Conservation (phyloP, 176 grass and related monocot genomes). For the Dactylis glomerata region DNA sequence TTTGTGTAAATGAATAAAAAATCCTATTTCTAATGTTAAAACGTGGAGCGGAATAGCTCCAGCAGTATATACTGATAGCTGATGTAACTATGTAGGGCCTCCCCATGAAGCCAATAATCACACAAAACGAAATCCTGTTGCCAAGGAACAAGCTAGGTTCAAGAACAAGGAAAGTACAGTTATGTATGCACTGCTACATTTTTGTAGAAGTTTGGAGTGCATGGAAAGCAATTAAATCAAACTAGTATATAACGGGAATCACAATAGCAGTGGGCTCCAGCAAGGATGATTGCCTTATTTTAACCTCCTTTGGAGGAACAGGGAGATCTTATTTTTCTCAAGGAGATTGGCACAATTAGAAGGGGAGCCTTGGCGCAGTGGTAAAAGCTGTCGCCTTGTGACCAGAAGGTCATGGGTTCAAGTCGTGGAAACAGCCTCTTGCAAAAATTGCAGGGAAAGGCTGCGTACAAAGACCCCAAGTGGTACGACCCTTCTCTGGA, state of each 20-base stretch:
- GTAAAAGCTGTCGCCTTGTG: no score
- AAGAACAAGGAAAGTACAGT: neutral
- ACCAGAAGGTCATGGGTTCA: no score
- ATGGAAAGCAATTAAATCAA: slow-evolving; percentile 2
- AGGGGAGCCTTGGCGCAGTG: no score
- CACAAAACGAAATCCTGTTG: neutral
- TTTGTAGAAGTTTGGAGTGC: neutral
- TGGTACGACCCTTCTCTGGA: no score
- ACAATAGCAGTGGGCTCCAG: neutral
- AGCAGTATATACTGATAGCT: neutral
- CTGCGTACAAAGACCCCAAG: no score
- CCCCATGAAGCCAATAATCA: neutral
- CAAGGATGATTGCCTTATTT: neutral
- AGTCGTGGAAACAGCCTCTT: no score
- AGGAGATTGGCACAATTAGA: no score
- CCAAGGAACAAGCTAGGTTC: neutral
- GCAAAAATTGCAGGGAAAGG: no score
- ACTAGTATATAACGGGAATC: neutral
- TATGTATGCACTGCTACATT: neutral
- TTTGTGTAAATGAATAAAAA: neutral
- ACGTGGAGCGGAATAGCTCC: neutral
- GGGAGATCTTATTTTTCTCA: neutral
- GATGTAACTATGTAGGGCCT: neutral
- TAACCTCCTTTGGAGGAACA: neutral
- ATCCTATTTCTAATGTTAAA: neutral